A percentile compares a stretch with the other conserved stretches of the same genome.
phyloP scores from a whole-genome alignment of 2,329 filamentous ascomycete species.

The Cladosporium sphaerospermum region DNA sequence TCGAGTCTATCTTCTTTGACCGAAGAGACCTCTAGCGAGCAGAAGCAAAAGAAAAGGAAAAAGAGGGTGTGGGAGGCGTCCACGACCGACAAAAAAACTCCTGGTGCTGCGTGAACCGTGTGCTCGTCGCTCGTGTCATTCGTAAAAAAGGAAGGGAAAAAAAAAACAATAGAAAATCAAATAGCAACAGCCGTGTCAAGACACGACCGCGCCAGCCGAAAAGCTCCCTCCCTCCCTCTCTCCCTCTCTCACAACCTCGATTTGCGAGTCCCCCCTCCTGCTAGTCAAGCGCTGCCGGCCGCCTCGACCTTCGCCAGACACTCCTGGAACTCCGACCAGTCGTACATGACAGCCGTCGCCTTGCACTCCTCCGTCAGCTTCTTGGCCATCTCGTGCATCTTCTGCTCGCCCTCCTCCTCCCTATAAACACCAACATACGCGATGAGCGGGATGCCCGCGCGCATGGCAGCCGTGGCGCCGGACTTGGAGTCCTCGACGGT shows the following conservation, averaged over 20 bases:
- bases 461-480: conserved; percentile 68
- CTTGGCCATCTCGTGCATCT: conserved; percentile 46
- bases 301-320: conserved; percentile 44
- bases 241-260: background rate
- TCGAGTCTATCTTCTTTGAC: conserved; percentile 7
- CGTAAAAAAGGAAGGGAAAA: background rate
- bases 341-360: conserved; percentile 44
- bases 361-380: conserved; percentile 44
- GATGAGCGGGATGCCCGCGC: conserved; percentile 73
- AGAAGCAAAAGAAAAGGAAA: background rate
- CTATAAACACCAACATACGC: conserved; percentile 79
- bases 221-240: background rate
- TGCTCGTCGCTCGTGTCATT: conserved; percentile 7
- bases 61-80: background rate
- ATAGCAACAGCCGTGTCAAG: too few species aligned
- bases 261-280: background rate
- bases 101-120: background rate
- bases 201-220: background rate
- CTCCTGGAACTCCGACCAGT: conserved; percentile 48
- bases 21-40: background rate
- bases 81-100: background rate
- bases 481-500: conserved; percentile 87
- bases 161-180: background rate
- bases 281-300: conserved; percentile 12
- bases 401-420: conserved; percentile 58